Evolutionary conservation across 176 grass and related monocot species (phyloP).

Genomic region (Zoysia japonica): DNA sequence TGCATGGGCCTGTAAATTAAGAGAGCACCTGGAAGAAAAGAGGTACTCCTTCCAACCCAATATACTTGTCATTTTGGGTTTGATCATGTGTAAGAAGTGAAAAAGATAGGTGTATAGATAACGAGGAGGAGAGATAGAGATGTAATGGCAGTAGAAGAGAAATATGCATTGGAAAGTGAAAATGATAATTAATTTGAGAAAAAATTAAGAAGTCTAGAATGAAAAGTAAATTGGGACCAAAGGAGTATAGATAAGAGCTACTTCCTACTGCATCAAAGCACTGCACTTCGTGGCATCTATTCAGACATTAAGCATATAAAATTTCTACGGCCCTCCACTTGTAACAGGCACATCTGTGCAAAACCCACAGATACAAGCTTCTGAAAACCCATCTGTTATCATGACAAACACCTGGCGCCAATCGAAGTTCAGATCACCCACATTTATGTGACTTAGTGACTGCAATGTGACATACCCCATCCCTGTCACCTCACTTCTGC

Average conservation of each 20-base stretch:
- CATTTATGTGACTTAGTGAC: constrained; percentile 19
- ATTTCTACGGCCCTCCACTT: background rate
- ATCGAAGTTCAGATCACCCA: constrained; percentile 44
- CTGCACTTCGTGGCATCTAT: background rate
- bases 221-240: too few relatives aligned
- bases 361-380: constrained; percentile 18
- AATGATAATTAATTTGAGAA: too few relatives aligned
- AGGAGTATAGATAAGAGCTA: background rate
- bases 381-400: constrained; percentile 6
- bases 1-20: background rate
- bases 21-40: constrained; percentile 14
- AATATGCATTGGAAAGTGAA: too few relatives aligned
- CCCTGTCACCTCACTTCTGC: constrained; percentile 33
- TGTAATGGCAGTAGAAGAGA: too few relatives aligned
- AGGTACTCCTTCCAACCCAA: background rate
- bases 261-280: background rate
- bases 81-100: too few relatives aligned
- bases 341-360: background rate
- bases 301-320: background rate
- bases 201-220: too few relatives aligned
- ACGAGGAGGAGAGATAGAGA: too few relatives aligned
- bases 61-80: too few relatives aligned
- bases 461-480: constrained; percentile 33
- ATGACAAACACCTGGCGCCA: constrained; percentile 42
- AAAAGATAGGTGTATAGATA: too few relatives aligned